These are phyloP conservation scores for Macrolepiota albuminosa DNA, from an alignment of 768 basidiomycete genomes.

Conservation along the genomic window DNA sequence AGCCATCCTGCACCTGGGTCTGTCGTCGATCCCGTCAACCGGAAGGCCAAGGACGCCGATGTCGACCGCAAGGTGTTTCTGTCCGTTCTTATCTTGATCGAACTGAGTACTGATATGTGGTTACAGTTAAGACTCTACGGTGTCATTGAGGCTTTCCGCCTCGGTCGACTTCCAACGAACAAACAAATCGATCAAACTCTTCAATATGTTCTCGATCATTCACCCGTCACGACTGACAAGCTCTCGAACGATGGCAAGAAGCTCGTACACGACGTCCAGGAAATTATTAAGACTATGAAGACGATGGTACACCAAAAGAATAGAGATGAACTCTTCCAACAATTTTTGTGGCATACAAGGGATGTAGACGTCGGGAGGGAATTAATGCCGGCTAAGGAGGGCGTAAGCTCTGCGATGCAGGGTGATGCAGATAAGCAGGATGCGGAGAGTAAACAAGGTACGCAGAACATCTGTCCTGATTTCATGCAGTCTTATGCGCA, in stretches of 20 bases:
- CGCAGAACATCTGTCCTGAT: constrained; percentile 6
- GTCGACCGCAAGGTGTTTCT: constrained; percentile 65
- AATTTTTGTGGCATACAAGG: constrained; percentile 80
- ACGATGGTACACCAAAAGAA: constrained; percentile 82
- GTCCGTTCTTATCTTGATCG: background rate
- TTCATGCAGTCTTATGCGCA: background rate
- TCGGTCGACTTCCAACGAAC: constrained; percentile 78
- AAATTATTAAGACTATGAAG: constrained; percentile 73
- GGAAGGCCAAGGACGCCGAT: constrained; percentile 58
- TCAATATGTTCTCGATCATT: constrained; percentile 53
- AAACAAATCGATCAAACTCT: constrained; percentile 73
- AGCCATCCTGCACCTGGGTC: constrained; percentile 49
- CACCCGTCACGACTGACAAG: constrained; percentile 55
- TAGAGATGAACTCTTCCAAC: constrained; percentile 85
- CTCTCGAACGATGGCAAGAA: constrained; percentile 75
- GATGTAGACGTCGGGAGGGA: constrained; percentile 33
- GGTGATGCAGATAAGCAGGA: constrained; percentile 45
- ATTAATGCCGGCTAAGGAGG: background rate
- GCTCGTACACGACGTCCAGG: constrained; percentile 71
- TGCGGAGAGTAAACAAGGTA: constrained; percentile 62
- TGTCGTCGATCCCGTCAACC: constrained; percentile 67
- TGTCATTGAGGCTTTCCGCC: constrained; percentile 74
- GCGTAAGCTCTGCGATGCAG: background rate
- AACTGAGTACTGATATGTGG: background rate
- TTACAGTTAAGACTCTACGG: constrained; percentile 72